Evolutionary conservation across 768 basidiomycete species (phyloP).

Genomic region (Grammothele lineata): DNA sequence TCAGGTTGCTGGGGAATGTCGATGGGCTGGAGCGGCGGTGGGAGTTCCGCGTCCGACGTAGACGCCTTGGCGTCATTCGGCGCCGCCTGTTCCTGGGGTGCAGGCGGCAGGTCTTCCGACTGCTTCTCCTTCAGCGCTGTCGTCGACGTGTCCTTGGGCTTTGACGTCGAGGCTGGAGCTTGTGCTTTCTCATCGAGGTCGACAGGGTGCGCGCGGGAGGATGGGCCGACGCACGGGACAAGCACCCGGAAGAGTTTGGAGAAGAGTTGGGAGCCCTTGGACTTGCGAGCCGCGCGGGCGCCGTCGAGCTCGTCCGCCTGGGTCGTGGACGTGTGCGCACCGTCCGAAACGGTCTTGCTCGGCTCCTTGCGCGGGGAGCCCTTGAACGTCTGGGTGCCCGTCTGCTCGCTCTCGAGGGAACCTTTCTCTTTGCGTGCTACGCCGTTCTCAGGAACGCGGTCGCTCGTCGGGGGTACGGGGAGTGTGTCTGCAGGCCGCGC

Average conservation of each 20-base stretch:
- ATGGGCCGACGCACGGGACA: conserved; percentile 63
- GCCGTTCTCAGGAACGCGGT: conserved; percentile 39
- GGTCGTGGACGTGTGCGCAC: conserved; percentile 28
- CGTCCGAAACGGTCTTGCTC: conserved; percentile 30
- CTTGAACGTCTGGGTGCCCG: conserved; percentile 39
- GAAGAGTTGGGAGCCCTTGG: conserved; percentile 33
- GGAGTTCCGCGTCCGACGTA: conserved; percentile 10
- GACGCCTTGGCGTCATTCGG: conserved; percentile 9
- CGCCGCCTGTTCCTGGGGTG: conserved; percentile 12
- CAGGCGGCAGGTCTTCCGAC: conserved; percentile 32
- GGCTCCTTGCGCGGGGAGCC: conserved; percentile 27
- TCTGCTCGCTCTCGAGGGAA: conserved; percentile 39
- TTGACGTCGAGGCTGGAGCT: conserved; percentile 7
- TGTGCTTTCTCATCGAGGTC: conserved; percentile 25
- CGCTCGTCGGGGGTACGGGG: conserved; percentile 17
- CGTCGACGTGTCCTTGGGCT: conserved; percentile 4
- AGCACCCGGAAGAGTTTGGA: conserved; percentile 57
- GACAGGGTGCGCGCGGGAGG: conserved; percentile 43
- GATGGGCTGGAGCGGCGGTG: conserved; percentile 23
- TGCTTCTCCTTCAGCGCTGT: conserved; percentile 26
- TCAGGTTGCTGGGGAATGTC: conserved; percentile 22
- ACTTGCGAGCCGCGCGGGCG: conserved; percentile 39
- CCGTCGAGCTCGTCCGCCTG: conserved; percentile 23
- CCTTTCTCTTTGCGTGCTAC: conserved; percentile 36
- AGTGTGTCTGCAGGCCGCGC: conserved; percentile 12